phyloP scores from a whole-genome alignment of 2,329 filamentous ascomycete genomes.

The Orbilia oligospora region DNA sequence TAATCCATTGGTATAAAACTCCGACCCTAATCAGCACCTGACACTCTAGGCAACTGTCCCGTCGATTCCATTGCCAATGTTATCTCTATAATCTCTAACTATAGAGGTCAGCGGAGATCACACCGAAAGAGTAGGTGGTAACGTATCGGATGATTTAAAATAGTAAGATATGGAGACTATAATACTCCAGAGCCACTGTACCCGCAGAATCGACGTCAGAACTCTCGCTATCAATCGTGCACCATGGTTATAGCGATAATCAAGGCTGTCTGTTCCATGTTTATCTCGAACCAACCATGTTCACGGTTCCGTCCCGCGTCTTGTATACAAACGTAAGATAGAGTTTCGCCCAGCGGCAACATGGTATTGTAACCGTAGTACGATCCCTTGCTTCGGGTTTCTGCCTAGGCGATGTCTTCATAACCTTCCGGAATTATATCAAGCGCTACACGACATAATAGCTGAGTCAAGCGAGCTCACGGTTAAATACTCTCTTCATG shows the following conservation, averaged over 20 bases:
- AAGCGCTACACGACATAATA: constrained; percentile 3
- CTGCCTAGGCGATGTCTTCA: constrained; percentile 48
- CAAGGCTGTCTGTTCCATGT: neutral
- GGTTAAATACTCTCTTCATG: neutral
- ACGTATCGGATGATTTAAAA: neutral
- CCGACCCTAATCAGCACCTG: constrained; percentile 9
- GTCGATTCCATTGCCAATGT: constrained; percentile 9
- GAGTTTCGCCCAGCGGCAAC: constrained; percentile 45
- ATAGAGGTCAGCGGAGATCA: constrained; percentile 43
- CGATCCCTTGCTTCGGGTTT: constrained; percentile 27
- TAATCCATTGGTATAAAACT: neutral
- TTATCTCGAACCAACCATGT: neutral
- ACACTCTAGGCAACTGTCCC: constrained; percentile 46
- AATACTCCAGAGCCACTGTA: neutral
- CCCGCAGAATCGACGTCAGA: neutral
- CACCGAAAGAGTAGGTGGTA: constrained; percentile 47
- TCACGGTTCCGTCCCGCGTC: neutral
- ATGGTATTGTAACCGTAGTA: constrained; percentile 37
- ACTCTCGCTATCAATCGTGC: neutral
- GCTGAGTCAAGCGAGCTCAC: neutral
- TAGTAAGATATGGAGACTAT: neutral
- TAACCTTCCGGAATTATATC: constrained; percentile 50
- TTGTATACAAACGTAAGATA: constrained; percentile 18
- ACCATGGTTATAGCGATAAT: neutral
- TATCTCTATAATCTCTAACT: neutral